Conservation (phyloP, 2,329 filamentous ascomycete genomes). For the Aphanoascus verrucosus region DNA sequence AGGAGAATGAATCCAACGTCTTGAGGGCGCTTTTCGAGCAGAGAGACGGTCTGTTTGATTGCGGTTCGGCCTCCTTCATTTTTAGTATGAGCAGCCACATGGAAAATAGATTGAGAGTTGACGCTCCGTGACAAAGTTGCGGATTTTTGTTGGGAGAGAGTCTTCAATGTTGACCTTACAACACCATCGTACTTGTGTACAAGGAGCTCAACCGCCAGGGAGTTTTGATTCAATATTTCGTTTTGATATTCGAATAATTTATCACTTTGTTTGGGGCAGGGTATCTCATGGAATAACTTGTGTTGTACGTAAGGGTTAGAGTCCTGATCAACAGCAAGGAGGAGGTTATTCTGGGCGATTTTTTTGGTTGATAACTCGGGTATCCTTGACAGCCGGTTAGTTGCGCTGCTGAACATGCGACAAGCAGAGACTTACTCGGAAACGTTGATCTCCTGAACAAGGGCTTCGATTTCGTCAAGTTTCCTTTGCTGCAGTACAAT, state of each 20-base stretch:
- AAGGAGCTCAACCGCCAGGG: conserved; percentile 47
- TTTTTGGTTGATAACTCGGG: conserved; percentile 48
- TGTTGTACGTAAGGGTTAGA: conserved; percentile 50
- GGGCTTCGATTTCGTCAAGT: conserved; percentile 44
- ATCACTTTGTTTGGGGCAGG: conserved; percentile 41
- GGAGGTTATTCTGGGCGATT: conserved; percentile 50
- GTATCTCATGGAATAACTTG: conserved; percentile 44
- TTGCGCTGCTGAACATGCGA: background rate
- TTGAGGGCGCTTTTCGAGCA: conserved; percentile 62
- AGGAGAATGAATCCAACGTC: conserved; percentile 74
- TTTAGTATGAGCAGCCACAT: conserved; percentile 63
- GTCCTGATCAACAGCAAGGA: conserved; percentile 38
- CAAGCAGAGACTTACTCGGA: conserved; percentile 37
- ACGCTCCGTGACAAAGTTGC: conserved; percentile 42
- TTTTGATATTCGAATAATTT: conserved; percentile 50
- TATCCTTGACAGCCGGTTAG: conserved; percentile 32
- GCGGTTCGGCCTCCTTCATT: conserved; percentile 54
- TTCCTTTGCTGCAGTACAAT: conserved; percentile 47
- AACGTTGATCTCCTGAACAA: conserved; percentile 42
- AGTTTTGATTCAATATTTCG: conserved; percentile 44
- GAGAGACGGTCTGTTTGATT: conserved; percentile 56
- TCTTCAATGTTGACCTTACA: conserved; percentile 44
- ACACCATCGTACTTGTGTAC: conserved; percentile 51
- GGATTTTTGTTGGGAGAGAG: conserved; percentile 38
- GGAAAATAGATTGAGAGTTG: conserved; percentile 51